Evolutionary conservation across 2,329 filamentous ascomycete species (phyloP).

Genomic region (Penicillium sp.): DNA sequence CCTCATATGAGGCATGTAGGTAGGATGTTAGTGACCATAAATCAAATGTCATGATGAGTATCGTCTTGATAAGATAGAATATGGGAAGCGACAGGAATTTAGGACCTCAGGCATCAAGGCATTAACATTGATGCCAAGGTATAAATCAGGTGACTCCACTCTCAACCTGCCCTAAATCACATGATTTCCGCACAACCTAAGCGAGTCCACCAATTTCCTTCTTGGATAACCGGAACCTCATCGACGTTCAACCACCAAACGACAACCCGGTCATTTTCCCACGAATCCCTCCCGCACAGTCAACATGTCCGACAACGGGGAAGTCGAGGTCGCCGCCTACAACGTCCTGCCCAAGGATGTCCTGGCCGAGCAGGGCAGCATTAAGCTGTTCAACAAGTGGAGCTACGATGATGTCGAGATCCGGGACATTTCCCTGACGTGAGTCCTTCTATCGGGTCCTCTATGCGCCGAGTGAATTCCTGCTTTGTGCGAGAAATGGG

Average conservation of each 20-base stretch:
- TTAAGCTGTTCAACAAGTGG: conserved; percentile 99
- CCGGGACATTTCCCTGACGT: conserved; percentile 99
- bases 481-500: conserved; percentile 18
- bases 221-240: conserved; percentile 34
- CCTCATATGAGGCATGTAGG: too few relatives aligned
- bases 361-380: conserved; percentile 79
- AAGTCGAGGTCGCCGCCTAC: conserved; percentile 82
- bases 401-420: conserved; percentile 99
- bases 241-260: conserved; percentile 41
- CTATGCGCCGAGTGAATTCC: conserved; percentile 30
- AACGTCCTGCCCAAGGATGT: conserved; percentile 91
- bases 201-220: conserved; percentile 44
- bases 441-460: conserved; percentile 49
- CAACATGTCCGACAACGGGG: conserved; percentile 91
- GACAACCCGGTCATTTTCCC: conserved; percentile 41
- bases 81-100: too few relatives aligned
- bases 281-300: conserved; percentile 43
- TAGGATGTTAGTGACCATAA: too few relatives aligned
- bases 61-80: too few relatives aligned
- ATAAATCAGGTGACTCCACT: conserved; percentile 19
- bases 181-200: conserved; percentile 36
- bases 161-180: conserved; percentile 32
- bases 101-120: neutral
- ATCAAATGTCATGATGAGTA: too few relatives aligned
- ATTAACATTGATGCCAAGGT: conserved; percentile 18